phyloP scores from a whole-genome alignment of 2,329 filamentous ascomycete species.

The Trichophyton equinum region DNA sequence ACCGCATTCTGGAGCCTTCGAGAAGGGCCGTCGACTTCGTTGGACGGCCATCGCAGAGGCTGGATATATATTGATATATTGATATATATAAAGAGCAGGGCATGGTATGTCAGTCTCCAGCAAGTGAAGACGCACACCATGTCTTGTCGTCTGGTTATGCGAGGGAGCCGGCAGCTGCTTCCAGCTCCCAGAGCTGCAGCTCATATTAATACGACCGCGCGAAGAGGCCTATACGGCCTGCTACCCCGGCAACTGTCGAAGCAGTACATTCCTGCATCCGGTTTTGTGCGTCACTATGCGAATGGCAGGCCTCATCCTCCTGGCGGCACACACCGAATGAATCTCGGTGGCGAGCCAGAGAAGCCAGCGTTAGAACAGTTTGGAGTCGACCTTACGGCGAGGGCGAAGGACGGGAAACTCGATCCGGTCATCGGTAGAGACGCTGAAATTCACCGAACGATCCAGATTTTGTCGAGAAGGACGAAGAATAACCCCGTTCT shows the following conservation, averaged over 20 bases:
- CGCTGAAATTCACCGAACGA: constrained; percentile 80
- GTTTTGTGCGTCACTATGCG: constrained; percentile 38
- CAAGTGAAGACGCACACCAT: not conserved
- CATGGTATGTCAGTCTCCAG: not conserved
- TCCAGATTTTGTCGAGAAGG: constrained; percentile 79
- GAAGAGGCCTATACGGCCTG: not conserved
- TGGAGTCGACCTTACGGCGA: constrained; percentile 77
- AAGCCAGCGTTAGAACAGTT: constrained; percentile 85
- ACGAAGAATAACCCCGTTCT: constrained; percentile 95
- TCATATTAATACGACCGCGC: not conserved
- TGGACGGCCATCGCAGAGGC: constrained; percentile 10
- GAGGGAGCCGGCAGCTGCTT: not conserved
- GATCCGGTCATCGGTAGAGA: constrained; percentile 94
- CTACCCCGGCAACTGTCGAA: not conserved
- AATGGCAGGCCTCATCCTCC: constrained; percentile 63
- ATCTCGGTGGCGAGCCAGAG: constrained; percentile 61
- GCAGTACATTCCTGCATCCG: not conserved
- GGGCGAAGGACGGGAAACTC: constrained; percentile 75
- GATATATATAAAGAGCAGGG: not conserved
- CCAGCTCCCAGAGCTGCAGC: not conserved
- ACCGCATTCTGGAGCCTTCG: constrained; percentile 24
- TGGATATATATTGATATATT: not conserved
- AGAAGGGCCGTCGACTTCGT: constrained; percentile 16
- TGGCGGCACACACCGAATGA: constrained; percentile 88
- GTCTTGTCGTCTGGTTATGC: not conserved